Evolutionary conservation across 1,284 basidiomycete species (phyloP), one percentile per base, ranked within the genome.

Genomic region (Apiotrichum brassicae): DNA sequence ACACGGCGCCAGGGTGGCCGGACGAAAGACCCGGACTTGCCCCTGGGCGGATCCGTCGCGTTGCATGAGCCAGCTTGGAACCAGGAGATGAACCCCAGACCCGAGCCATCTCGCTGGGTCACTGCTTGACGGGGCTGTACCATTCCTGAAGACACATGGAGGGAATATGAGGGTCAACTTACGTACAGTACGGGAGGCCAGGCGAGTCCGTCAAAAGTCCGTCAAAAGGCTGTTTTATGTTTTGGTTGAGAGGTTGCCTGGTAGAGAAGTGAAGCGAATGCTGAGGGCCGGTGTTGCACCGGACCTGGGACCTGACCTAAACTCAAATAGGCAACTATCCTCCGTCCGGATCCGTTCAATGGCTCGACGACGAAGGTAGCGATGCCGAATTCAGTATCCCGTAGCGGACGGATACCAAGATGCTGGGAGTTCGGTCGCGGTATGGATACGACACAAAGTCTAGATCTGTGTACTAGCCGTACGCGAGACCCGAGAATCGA

Each of bases 251-350:
- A n/a, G n/a, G n/a, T n/a, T n/a, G n/a, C 3, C 8, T 14, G 13
- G 5, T 4, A 22, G 16, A 24, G 38, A 25, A 26, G 13, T 7
- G 8, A 25, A 26, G 24, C 38, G 12, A 14, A n/a, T 13, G 24
- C 38, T 26, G 6, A 16, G 18, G 6, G n/a, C n/a, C 26, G 28
- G 9, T 28, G 26, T 30, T 12, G 28, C 14, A 20, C 18, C 40
- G 40, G 40, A 42, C 40, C 40, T 42, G 25, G 40, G 25, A 30
- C 40, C 40, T 42, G n/a, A 28, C 5, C 40, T 42, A 42, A 42
- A 42, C 40, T 42, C 40, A 42, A 42, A 42, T 32, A 32, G 40
- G 28, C 40, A 30, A 28, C 13, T 40, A 26, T 40, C 38, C 41
- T 34, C 33, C 33, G 33, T 34, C n/a, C 12, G n/a, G n/a, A 34